A percentile compares a stretch with the other conserved stretches of the same genome.
These are phyloP conservation scores for Helicostylum pulchrum DNA, from an alignment of 192 early-diverging fungal species.

Conservation along the genomic window DNA sequence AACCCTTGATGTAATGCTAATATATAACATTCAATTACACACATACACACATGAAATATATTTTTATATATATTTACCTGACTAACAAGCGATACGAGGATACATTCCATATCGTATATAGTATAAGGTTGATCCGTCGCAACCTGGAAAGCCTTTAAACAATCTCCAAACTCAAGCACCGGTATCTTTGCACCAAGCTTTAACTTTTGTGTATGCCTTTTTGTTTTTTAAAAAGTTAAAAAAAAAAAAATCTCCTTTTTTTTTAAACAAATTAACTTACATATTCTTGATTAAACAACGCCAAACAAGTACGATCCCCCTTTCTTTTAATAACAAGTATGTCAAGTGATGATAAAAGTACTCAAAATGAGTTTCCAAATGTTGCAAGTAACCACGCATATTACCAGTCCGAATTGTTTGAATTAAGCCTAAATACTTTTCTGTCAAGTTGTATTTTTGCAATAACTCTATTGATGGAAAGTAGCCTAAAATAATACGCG, in stretches of 20 bases:
- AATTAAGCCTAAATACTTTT: constrained; percentile 28
- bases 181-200: not conserved
- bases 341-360: constrained; percentile 38
- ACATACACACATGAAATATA: not conserved
- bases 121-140: constrained; percentile 31
- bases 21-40: not conserved
- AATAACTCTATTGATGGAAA: constrained; percentile 36
- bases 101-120: constrained; percentile 37
- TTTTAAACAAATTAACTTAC: constrained; percentile 19
- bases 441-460: constrained; percentile 25
- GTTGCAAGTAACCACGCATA: constrained; percentile 18
- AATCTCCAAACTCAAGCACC: constrained; percentile 9
- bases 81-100: constrained; percentile 43
- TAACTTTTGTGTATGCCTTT: not conserved
- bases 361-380: constrained; percentile 23
- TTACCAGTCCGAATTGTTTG: constrained; percentile 35
- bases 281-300: constrained; percentile 39
- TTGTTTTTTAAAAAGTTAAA: not conserved
- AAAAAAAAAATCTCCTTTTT: not conserved
- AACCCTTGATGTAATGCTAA: constrained; percentile 49
- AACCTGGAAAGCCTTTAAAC: constrained; percentile 28
- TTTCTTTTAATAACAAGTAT: constrained; percentile 42
- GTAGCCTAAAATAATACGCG: constrained; percentile 40
- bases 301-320: constrained; percentile 41
- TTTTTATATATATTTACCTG: constrained; percentile 40